Base-by-base conservation (phyloP, 192 early-diverging fungal species). In the Coemansia furcata region DNA sequence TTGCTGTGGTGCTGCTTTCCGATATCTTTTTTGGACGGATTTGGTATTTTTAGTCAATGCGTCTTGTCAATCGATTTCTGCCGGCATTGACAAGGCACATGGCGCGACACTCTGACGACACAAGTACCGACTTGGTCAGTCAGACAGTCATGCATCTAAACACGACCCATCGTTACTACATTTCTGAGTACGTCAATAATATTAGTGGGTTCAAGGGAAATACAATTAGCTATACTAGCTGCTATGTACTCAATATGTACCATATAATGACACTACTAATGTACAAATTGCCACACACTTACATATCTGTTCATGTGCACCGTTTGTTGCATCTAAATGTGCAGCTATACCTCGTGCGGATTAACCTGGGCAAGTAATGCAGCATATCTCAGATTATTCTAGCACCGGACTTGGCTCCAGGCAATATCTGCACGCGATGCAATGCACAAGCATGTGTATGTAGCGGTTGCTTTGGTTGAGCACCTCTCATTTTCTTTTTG, bases 31-130 rank as follows among this genome's bases (percentile, higher is more conserved):
- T 26, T 26, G 23, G 54, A 57, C 30, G 32, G n/a, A 8, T 47
- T 32, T 14, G 30, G 54, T 57, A 57, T 57, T 57, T 57, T n/a
- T 57, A 57, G 54, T 54, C 50, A 54, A 54, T 54, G 54, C 26
- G 15, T 17, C 14, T 8, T 57, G 54, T 17, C 54, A 35, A 57
- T 57, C 54, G 30, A 57, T 57, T 21, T 47, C 46, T 47, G 54
- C 29, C 54, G 15, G 54, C 11, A 33, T 57, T 33, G 54, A 32
- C 54, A 57, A 33, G 54, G 50, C 26, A 26, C 50, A 54, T 54
- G 50, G 30, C 50, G 15, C 1, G 26, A 29, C 3, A 10, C 50
- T 47, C 19, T 47, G 46, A 19, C 19, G n/a, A 26, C 26, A 54
- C 21, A 54, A 30, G 50, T 54, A 54, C 50, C 50, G 7, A 8